Base-by-base conservation (phyloP, 78 protist species). In the Tieghemostelium lacteum region DNA sequence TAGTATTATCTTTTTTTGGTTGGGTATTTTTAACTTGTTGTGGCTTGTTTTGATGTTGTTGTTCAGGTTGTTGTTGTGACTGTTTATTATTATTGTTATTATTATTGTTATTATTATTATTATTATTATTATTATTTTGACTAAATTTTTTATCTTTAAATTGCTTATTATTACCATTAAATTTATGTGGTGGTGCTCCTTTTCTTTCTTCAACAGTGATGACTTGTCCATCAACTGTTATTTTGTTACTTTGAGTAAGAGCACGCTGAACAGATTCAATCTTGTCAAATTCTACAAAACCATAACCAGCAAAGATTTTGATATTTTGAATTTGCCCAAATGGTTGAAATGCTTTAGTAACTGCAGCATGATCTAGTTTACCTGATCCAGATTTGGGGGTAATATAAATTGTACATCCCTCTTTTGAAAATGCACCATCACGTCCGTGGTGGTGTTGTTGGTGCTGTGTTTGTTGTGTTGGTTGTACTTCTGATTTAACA, bases 231-330 rank as follows among this genome's bases (percentile, higher is more conserved):
- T 52, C 91, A 26, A 69, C 50, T 10, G 3, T 45, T 6, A 83
- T 34, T 28, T 52, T 54, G 42, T 55, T 40, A 0, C 29, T 69
- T 28, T 36, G 17, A 19, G 5, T 40, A 19, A 83, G n/a, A 12
- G 61, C 91, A 8, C 58, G 22, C 40, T 69, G 70, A 10, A 70
- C 91, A 3, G 57, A 60, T 36, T 83, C 91, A 19, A 71, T 26
- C 50, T 83, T 70, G 2, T 83, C 78, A 69, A 83, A 83, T 19
- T 83, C 91, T 16, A 83, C 91, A 40, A 83, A 83, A 2, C 77
- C 91, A 69, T 83, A 83, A 19, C 73, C 67, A 5, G 77, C 28
- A 19, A 83, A 62, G 31, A 66, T 40, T 64, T 65, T 69, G 8
- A 83, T 61, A 26, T 58, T 34, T 29, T 33, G 16, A 42, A 83